A percentile compares a stretch with the other conserved stretches of the same genome.
Evolutionary conservation across 805 yeast species (phyloP).

Genomic region (Debaryomyces hansenii): DNA sequence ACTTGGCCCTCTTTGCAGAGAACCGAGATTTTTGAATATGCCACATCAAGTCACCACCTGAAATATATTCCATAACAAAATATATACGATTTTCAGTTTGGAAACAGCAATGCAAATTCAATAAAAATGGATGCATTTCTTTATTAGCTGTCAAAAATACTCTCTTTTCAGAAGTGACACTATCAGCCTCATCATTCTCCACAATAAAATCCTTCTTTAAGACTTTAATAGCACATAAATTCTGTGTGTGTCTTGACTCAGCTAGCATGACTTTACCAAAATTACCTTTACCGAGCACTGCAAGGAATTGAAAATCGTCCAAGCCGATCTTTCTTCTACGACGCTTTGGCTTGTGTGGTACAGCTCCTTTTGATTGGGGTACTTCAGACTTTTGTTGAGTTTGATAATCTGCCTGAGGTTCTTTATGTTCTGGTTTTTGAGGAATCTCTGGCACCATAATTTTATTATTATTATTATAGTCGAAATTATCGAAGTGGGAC

Average conservation of each 20-base stretch:
- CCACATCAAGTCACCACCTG: slow-evolving; percentile 99
- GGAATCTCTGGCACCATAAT: slow-evolving; percentile 11
- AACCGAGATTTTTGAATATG: slow-evolving; percentile 93
- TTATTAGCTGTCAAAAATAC: slow-evolving; percentile 84
- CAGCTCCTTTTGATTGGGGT: slow-evolving; percentile 15
- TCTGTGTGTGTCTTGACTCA: slow-evolving; percentile 79
- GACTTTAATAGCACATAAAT: slow-evolving; percentile 92
- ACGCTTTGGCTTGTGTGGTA: slow-evolving; percentile 28
- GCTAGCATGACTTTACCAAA: slow-evolving; percentile 98
- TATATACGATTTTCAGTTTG: slow-evolving; percentile 97
- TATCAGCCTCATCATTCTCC: slow-evolving; percentile 94
- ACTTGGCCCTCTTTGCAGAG: slow-evolving; percentile 89
- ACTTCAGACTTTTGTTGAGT: slow-evolving; percentile 3
- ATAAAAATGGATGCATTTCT: slow-evolving; percentile 88
- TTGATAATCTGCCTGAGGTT: neutral
- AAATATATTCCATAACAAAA: slow-evolving; percentile 96
- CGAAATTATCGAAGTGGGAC: slow-evolving; percentile 21
- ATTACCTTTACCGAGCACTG: slow-evolving; percentile 97
- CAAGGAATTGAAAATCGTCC: slow-evolving; percentile 91
- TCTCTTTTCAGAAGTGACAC: slow-evolving; percentile 90
- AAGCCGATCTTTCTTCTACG: slow-evolving; percentile 78
- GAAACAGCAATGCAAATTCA: slow-evolving; percentile 90
- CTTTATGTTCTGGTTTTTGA: neutral
- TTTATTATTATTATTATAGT: slow-evolving; percentile 23
- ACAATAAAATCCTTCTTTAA: slow-evolving; percentile 93